Evolutionary conservation across 371 early-diverging fungal genomes (phyloP).

Genomic region (Lichtheimia ramosa): DNA sequence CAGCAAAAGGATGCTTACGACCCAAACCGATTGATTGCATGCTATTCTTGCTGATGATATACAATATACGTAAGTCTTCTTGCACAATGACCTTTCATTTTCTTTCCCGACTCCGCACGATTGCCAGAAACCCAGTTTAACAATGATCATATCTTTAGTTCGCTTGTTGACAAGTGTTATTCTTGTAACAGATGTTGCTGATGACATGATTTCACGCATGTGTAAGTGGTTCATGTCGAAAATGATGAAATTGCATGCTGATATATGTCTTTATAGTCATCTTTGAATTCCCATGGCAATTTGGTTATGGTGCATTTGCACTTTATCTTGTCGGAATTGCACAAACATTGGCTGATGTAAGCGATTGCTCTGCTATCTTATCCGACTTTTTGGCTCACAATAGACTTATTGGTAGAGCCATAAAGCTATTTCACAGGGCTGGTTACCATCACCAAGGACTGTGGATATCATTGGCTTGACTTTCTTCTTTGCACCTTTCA

Average conservation of each 20-base stretch:
- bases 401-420: constrained; percentile 21
- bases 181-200: constrained; percentile 22
- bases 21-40: constrained; percentile 27
- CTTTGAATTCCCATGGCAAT: constrained; percentile 24
- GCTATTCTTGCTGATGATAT: constrained; percentile 17
- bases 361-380: neutral
- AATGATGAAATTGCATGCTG: neutral
- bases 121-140: neutral
- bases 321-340: constrained; percentile 29
- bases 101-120: neutral
- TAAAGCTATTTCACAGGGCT: constrained; percentile 27
- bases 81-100: neutral
- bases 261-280: neutral
- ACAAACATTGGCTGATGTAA: constrained; percentile 23
- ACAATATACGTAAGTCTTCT: constrained; percentile 19
- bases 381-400: neutral
- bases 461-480: constrained; percentile 30
- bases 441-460: constrained; percentile 29
- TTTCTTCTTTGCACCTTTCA: constrained; percentile 28
- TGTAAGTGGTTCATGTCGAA: constrained; percentile 8
- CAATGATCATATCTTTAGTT: constrained; percentile 8
- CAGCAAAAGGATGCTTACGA: constrained; percentile 17
- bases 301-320: constrained; percentile 20
- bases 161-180: constrained; percentile 24
- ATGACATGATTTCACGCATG: constrained; percentile 20